Evolutionary conservation across 2,329 filamentous ascomycete species (phyloP), one percentile per base, ranked within the genome.

Genomic region (Bretziella fagacearum): DNA sequence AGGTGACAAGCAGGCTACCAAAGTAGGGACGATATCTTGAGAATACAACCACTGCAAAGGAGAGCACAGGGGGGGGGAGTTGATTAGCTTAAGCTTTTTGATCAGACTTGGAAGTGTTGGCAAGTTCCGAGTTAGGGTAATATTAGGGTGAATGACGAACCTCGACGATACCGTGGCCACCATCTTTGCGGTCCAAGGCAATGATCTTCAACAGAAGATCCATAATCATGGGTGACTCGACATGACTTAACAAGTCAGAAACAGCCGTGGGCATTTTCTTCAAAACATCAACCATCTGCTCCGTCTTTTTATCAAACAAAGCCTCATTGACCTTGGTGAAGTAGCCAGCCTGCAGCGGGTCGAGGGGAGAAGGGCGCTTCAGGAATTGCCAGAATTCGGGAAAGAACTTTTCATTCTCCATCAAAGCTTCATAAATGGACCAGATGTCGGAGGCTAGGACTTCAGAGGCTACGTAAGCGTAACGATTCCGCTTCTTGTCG

Each of bases 321-420:
- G 85, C 83, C 65, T 98, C 91, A 62, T 96, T 96, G 58, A 98
- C 87, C 60, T 96, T 98, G 47, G 89, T 95, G 60, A 98, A 98
- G 61, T 98, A 98, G 58, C 87, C 87, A 15, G 91, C 89, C 63
- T 96, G 89, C 4, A 95, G 72, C 30, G 89, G 83, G 60, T 96
- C 89, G 47, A 98, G 73, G 2, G 89, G 84, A 8, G 84, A 74
- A n/a, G 84, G 74, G 47, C 79, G 75, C 59, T 81, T 81, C 55
- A 98, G 65, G 61, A 95, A 98, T 41, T 77, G 69, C 91, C 91
- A 98, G 62, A 98, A 96, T 54, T 81, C 75, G 56, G 77, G 77
- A 55, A 98, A 65, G 52, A 86, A 72, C 37, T 76, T 67, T 47
- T 79, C 79, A 60, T 87, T 89, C 57, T 93, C 82, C 67, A 95